Base-by-base conservation (phyloP, 2,329 filamentous ascomycete species). In the Thielaviopsis punctulata region DNA sequence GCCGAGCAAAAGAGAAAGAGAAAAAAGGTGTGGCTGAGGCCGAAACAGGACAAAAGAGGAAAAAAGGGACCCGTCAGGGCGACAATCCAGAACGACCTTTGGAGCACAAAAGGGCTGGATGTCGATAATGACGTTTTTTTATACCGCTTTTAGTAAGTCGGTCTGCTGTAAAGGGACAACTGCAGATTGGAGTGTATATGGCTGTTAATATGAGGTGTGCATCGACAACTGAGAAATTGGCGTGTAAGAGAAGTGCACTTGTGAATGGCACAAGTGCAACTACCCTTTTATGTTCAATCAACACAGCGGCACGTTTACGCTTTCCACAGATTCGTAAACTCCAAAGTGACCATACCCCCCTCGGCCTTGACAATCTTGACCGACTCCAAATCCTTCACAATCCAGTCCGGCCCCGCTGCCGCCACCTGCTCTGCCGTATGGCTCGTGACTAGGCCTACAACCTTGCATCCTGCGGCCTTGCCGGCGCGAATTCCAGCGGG, bases 401-500 rank as follows among this genome's bases (percentile, higher is more conserved):
- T 79, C 81, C 85, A 94, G 69, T 95, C 87, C 45, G 89, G 86
- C n/a, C 78, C 82, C 4, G 87, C 86, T 46, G 75, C 77, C 56
- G 73, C 68, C 48, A 94, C 73, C 68, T 89, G 77, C 59, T 80
- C 77, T 45, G 82, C 69, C 23, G 76, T 79, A 68, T 95, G 89
- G 61, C 86, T 93, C 51, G 88, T 95, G 52, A 84, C 78, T 51
- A 95, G 68, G n/a, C 81, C 89, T 45, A 94, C 68, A 12, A 95
- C 89, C 62, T 77, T 81, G 69, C 84, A 95, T 1, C 87, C 88
- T 9, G 89, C 89, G 1, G 78, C 85, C 67, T 89, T 93, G 48
- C 88, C 89, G 24, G 88, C 80, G 57, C 69, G 73, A 61, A 95
- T 86, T 4, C 89, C 89, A 7, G 87, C 86, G 4, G 89, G 88